Evolutionary conservation across 805 yeast genomes (phyloP).

Genomic region (Pichia sporocuriosa): DNA sequence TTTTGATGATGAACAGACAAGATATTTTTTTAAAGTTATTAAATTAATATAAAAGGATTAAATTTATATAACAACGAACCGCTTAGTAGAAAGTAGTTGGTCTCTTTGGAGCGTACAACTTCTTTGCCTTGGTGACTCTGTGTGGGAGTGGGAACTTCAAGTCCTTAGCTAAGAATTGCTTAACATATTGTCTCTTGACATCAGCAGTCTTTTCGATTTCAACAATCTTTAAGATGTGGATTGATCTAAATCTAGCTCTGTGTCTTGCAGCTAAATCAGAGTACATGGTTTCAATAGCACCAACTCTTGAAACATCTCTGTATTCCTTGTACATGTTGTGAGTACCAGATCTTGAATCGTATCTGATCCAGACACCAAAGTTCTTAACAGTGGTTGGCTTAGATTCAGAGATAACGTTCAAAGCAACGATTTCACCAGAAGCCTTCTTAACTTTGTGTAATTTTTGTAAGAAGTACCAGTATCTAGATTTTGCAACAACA

Average conservation of each 20-base stretch:
- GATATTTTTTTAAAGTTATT: constrained; percentile 12
- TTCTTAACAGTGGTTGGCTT: constrained; percentile 99
- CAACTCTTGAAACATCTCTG: constrained; percentile 99
- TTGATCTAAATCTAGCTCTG: constrained; percentile 99
- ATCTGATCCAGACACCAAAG: constrained; percentile 99
- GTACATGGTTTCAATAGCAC: constrained; percentile 97
- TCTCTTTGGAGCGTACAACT: constrained; percentile 84
- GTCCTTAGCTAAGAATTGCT: constrained; percentile 91
- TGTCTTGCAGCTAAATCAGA: constrained; percentile 99
- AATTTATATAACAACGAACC: constrained; percentile 13
- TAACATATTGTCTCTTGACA: constrained; percentile 98
- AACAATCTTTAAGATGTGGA: constrained; percentile 99
- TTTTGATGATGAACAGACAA: constrained; percentile 6
- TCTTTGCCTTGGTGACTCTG: constrained; percentile 90
- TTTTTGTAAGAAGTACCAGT: constrained; percentile 99
- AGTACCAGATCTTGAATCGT: constrained; percentile 99
- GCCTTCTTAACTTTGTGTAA: constrained; percentile 99
- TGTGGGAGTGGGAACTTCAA: constrained; percentile 99
- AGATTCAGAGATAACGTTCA: constrained; percentile 86
- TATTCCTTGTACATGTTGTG: constrained; percentile 99
- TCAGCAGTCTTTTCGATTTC: constrained; percentile 97
- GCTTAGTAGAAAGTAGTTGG: constrained; percentile 94
- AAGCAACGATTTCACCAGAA: constrained; percentile 96
- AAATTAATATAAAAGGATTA: constrained; percentile 8
- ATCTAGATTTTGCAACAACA: constrained; percentile 99